phyloP scores from a whole-genome alignment of 2,329 filamentous ascomycete species.

The Penicillium expansum region DNA sequence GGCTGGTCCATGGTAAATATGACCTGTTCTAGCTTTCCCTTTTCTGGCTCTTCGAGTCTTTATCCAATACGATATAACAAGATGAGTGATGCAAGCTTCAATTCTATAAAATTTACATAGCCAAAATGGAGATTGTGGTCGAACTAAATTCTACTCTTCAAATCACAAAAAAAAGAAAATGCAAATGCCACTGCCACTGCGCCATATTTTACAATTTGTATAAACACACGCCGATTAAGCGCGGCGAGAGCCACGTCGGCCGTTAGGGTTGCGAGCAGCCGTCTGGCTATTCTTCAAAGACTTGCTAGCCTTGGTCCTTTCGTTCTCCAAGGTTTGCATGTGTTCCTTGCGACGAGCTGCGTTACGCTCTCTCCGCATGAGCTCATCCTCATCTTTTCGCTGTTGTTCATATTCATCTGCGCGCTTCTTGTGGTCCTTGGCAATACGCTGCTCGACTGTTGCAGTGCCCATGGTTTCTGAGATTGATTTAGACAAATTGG shows the following conservation, averaged over 20 bases:
- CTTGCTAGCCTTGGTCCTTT: slow-evolving; percentile 26
- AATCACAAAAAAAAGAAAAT: slow-evolving; percentile 14
- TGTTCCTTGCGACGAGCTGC: slow-evolving; percentile 33
- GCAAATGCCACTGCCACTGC: slow-evolving; percentile 19
- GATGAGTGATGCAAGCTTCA: not conserved
- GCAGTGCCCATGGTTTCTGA: not conserved
- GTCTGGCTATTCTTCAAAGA: slow-evolving; percentile 14
- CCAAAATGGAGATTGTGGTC: slow-evolving; percentile 7
- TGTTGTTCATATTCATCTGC: slow-evolving; percentile 32
- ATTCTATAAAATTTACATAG: not conserved
- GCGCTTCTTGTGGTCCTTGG: slow-evolving; percentile 32
- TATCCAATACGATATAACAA: not conserved
- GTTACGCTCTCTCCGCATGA: slow-evolving; percentile 37
- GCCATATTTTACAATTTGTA: slow-evolving; percentile 29
- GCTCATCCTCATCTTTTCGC: slow-evolving; percentile 27
- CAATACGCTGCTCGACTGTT: slow-evolving; percentile 21
- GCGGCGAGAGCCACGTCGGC: not conserved
- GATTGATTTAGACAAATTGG: slow-evolving; percentile 8
- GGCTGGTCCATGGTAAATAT: slow-evolving; percentile 1
- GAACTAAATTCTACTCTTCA: slow-evolving; percentile 9
- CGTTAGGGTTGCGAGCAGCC: not conserved
- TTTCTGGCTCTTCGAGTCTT: not conserved
- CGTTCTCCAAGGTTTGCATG: slow-evolving; percentile 21
- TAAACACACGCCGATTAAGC: slow-evolving; percentile 16
- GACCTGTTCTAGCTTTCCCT: not conserved